Evolutionary conservation across 768 basidiomycete species (phyloP).

Genomic region (Tephrocybe sp.): DNA sequence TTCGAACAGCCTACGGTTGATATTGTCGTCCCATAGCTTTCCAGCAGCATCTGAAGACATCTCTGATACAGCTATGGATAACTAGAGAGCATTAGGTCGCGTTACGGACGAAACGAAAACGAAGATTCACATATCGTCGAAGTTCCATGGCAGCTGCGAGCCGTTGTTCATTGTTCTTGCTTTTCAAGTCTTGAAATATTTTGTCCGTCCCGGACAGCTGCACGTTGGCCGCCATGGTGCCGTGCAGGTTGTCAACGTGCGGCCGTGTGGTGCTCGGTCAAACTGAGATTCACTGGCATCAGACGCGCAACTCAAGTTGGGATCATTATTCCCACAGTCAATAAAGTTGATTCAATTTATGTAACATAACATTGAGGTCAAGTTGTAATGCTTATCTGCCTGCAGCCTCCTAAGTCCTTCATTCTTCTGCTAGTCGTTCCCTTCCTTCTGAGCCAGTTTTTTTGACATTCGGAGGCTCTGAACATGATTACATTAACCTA

Average conservation of each 20-base stretch:
- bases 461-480: too few species aligned
- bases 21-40: conserved; percentile 84
- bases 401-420: too few species aligned
- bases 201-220: conserved; percentile 59
- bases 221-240: conserved; percentile 60
- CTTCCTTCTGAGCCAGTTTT: too few species aligned
- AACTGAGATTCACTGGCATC: background rate
- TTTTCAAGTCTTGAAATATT: conserved; percentile 69
- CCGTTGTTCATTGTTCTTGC: conserved; percentile 63
- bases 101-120: conserved; percentile 2
- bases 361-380: background rate
- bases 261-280: background rate
- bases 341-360: too few species aligned
- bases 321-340: background rate
- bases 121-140: conserved; percentile 64
- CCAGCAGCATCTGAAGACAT: conserved; percentile 80
- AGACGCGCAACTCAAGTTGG: too few species aligned
- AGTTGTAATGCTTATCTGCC: too few species aligned
- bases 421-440: too few species aligned
- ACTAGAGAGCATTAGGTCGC: conserved; percentile 40
- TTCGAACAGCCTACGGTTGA: conserved; percentile 78
- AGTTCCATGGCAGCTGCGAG: conserved; percentile 70
- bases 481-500: too few species aligned
- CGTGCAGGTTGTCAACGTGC: background rate
- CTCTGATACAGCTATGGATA: conserved; percentile 71